These are phyloP conservation scores for Dendrocalamus latiflorus DNA, from an alignment of 202 grass and related monocot species.

Conservation along the genomic window DNA sequence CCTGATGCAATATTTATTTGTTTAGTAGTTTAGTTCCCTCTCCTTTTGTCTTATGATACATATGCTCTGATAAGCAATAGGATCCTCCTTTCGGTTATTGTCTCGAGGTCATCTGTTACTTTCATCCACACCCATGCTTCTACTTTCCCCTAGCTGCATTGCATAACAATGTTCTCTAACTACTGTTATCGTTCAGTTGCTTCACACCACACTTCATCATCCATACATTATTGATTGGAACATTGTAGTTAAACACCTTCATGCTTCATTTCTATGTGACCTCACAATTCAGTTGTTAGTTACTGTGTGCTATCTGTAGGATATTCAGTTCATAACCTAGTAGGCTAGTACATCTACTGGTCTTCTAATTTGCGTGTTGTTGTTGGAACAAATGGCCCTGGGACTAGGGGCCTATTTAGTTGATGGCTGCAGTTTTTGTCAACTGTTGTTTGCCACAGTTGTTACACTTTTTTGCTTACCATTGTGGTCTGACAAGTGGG, in stretches of 20 bases:
- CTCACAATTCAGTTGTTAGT: background rate
- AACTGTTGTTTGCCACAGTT: background rate
- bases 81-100: background rate
- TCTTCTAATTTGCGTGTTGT: background rate
- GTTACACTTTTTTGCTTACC: background rate
- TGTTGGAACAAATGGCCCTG: slow-evolving; percentile 25
- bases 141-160: background rate
- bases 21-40: background rate
- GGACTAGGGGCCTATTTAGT: background rate
- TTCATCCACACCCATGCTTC: background rate
- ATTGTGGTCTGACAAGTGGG: background rate
- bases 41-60: background rate
- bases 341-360: background rate
- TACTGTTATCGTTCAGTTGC: background rate
- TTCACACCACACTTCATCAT: slow-evolving; percentile 1
- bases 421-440: background rate
- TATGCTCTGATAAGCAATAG: background rate
- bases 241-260: background rate
- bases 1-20: slow-evolving; percentile 3
- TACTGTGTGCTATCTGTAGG: slow-evolving; percentile 4
- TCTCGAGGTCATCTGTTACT: background rate
- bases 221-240: background rate
- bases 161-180: background rate
- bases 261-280: slow-evolving; percentile 5
- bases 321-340: background rate